Evolutionary conservation across 345 rosid genomes (phyloP).

Genomic region (Bruguiera gymnorhiza): DNA sequence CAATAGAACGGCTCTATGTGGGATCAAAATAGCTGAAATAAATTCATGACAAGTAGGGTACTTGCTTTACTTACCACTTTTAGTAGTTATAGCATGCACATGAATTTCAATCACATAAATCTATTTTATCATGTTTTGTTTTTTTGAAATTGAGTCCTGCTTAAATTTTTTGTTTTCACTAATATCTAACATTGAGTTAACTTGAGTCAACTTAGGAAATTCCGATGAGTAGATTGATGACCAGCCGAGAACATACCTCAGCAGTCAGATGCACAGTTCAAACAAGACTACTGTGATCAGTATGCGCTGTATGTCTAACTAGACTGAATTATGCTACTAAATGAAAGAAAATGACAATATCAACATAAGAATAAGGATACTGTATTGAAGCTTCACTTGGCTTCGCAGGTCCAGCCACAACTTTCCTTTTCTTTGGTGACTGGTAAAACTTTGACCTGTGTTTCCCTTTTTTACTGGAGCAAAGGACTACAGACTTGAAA

Average conservation of each 20-base stretch:
- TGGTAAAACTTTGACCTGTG: constrained; percentile 51
- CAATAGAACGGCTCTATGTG: neutral
- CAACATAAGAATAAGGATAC: constrained; percentile 56
- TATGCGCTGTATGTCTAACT: neutral
- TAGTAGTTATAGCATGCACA: too few relatives aligned
- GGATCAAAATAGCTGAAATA: neutral
- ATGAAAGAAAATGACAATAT: neutral
- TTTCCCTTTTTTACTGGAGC: constrained; percentile 43
- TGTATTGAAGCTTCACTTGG: constrained; percentile 62
- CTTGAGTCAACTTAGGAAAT: too few relatives aligned
- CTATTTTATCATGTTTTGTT: too few relatives aligned
- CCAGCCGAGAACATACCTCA: too few relatives aligned
- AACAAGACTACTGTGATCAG: too few relatives aligned
- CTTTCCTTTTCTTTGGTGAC: constrained; percentile 58
- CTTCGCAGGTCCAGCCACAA: constrained; percentile 39
- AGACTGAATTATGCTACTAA: constrained; percentile 11
- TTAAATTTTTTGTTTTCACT: too few relatives aligned
- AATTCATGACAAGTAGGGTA: neutral
- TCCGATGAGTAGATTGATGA: too few relatives aligned
- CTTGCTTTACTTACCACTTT: neutral
- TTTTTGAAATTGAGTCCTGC: too few relatives aligned
- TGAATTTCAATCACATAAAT: too few relatives aligned
- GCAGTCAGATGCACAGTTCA: too few relatives aligned
- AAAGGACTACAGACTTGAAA: constrained; percentile 54
- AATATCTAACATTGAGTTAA: too few relatives aligned